phyloP scores from a whole-genome alignment of 1,284 basidiomycete species.

The Ustilago tritici region DNA sequence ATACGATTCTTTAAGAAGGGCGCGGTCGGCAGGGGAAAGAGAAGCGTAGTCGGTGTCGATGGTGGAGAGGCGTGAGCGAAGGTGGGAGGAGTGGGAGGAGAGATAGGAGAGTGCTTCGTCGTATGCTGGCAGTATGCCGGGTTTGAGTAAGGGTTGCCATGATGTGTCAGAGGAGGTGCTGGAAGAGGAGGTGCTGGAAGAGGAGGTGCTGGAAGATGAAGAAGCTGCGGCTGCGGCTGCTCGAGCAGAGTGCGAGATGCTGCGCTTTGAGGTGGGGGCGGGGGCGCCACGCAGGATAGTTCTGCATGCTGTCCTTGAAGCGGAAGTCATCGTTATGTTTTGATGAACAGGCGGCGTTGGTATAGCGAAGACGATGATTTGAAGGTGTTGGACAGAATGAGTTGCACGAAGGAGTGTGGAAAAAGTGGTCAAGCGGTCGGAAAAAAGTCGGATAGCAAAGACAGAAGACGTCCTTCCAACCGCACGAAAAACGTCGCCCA shows the following conservation, averaged over 20 bases:
- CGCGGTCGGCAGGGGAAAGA: constrained; percentile 21
- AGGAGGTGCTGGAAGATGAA: too few relatives aligned
- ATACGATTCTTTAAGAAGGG: constrained; percentile 70
- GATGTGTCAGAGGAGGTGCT: constrained; percentile 10
- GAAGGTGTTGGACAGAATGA: constrained; percentile 1
- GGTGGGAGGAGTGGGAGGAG: constrained; percentile 70
- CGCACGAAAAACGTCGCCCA: constrained; percentile 23
- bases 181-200: constrained; percentile 3
- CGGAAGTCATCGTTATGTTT: constrained; percentile 13
- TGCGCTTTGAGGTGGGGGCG: constrained; percentile 2
- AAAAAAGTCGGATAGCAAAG: constrained; percentile 13
- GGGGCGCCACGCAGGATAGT: constrained; percentile 4
- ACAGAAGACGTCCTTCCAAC: constrained; percentile 22
- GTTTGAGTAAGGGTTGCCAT: constrained; percentile 73
- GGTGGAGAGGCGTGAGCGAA: constrained; percentile 73
- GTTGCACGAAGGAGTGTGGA: background rate
- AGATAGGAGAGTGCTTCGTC: constrained; percentile 83
- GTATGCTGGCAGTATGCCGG: constrained; percentile 81
- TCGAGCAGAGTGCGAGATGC: constrained; percentile 10
- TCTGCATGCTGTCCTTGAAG: constrained; percentile 10
- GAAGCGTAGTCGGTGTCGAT: constrained; percentile 37
- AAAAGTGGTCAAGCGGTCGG: background rate
- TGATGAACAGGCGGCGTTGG: background rate
- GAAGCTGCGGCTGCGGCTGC: background rate
- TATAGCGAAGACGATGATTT: background rate